A percentile compares a stretch with the other conserved stretches of the same genome.
phyloP scores from a whole-genome alignment of 2,329 filamentous ascomycete species.

The Pyricularia grisea region DNA sequence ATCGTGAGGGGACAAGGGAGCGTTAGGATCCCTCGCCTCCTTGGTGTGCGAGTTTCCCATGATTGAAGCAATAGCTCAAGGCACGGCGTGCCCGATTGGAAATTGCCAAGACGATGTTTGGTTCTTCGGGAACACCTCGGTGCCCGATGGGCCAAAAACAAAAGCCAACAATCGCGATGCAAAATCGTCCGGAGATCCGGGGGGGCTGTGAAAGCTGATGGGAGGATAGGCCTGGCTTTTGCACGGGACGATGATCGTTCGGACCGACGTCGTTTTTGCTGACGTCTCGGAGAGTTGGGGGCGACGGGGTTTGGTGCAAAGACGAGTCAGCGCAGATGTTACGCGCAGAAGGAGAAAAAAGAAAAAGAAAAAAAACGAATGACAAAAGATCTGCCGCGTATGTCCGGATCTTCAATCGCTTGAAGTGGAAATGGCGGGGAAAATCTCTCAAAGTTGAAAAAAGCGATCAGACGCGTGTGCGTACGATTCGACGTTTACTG shows the following conservation, averaged over 20 bases:
- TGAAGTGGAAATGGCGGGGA: neutral
- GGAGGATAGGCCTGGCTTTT: neutral
- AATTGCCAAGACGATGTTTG: neutral
- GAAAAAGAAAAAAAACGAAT: neutral
- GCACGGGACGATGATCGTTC: neutral
- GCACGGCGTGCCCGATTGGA: neutral
- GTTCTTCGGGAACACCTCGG: neutral
- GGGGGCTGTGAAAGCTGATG: neutral
- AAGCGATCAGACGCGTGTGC: neutral
- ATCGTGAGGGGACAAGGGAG: constrained; percentile 11
- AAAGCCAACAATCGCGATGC: neutral
- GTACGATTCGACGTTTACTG: neutral
- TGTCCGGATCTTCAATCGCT: neutral
- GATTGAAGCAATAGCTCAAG: neutral
- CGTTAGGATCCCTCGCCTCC: constrained; percentile 20
- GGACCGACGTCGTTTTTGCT: neutral
- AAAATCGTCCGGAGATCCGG: neutral
- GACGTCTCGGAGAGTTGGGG: no score
- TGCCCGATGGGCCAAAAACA: neutral
- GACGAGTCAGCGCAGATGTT: neutral
- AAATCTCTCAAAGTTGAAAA: neutral
- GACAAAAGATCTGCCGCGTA: neutral
- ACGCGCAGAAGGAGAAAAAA: neutral
- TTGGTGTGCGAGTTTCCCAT: constrained; percentile 27
- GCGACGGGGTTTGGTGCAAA: neutral